Percentiles rank a stretch among this genome's conserved stretches.
Evolutionary conservation across 1,284 basidiomycete genomes (phyloP).

Genomic region (Spongiforma sp.): DNA sequence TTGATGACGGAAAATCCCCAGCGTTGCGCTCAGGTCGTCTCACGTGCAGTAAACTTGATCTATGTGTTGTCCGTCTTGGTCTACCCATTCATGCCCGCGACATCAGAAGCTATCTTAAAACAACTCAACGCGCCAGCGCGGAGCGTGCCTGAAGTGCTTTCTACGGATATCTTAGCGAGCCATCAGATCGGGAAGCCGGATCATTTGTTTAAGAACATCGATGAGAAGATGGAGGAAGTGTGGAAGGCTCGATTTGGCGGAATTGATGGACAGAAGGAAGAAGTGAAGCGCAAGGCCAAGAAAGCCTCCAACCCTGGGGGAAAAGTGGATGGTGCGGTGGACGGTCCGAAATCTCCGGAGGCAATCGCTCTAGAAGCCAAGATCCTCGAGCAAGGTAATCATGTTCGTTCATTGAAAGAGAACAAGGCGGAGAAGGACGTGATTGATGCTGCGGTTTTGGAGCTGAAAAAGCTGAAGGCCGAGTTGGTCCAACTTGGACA

Average conservation of each 20-base stretch:
- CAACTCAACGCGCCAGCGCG: slow-evolving; percentile 94
- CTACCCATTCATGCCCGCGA: slow-evolving; percentile 98
- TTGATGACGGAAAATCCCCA: slow-evolving; percentile 83
- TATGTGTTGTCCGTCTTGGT: slow-evolving; percentile 87
- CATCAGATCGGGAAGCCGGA: slow-evolving; percentile 88
- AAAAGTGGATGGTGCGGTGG: slow-evolving; percentile 14
- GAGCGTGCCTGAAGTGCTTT: slow-evolving; percentile 68
- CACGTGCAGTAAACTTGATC: slow-evolving; percentile 93
- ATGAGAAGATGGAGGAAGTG: slow-evolving; percentile 86
- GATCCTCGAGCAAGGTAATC: slow-evolving; percentile 75
- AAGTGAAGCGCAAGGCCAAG: slow-evolving; percentile 61
- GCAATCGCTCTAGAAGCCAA: slow-evolving; percentile 69
- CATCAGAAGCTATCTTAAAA: slow-evolving; percentile 78
- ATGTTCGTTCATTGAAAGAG: slow-evolving; percentile 74
- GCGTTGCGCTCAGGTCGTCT: slow-evolving; percentile 90
- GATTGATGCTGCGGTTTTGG: slow-evolving; percentile 61
- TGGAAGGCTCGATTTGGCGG: slow-evolving; percentile 89
- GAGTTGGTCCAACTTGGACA: too few species aligned
- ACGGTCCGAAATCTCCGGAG: slow-evolving; percentile 66
- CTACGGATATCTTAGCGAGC: slow-evolving; percentile 86
- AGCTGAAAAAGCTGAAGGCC: slow-evolving; percentile 55
- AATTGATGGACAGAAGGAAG: slow-evolving; percentile 44
- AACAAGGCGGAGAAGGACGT: slow-evolving; percentile 69
- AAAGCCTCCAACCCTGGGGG: slow-evolving; percentile 37
- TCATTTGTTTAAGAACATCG: slow-evolving; percentile 94